Base-by-base conservation (phyloP, 805 yeast species). In the Nakazawaea molendinolei region DNA sequence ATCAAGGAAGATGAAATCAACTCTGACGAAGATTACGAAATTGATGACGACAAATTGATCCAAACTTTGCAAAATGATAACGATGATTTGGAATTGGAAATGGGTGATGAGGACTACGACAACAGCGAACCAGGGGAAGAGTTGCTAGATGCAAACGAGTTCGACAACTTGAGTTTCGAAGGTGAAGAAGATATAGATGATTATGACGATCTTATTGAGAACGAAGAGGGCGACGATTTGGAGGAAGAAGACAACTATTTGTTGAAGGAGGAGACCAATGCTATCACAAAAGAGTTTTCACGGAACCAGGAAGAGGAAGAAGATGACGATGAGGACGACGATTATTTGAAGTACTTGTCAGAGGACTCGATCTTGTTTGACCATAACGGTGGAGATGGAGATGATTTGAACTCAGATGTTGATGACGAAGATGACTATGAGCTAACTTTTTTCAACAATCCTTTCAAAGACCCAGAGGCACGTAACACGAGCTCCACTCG, bases 1-100 rank as follows among this genome's bases (percentile, higher is more conserved):
- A 56, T 74, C 40, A 64, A 65, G 31, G 77, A 71, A 18, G 49
- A 52, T 19, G 65, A 59, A 14, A 40, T 58, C 8, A 54, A 60
- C 37, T 73, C 81, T 0, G 86, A 77, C 39, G 86, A 75, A 8
- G 89, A 78, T 48, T 77, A 79, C 46, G 79, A 72, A 45, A 66
- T 72, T 41, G 79, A 60, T 43, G 64, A 68, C 31, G 71, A 71
- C 39, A 71, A 66, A 39, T 55, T 65, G 31, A 58, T 67, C 24
- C 57, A 53, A 34, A 56, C 65, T 7, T 45, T 60, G 29, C 57
- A 60, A 39, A 55, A 56, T 23, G 65, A 60, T 46, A 56, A 60
- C 36, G 64, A 60, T 31, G 65, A 60, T 29, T 46, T 60, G 13
- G 65, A 60, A 39, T 58, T 39, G 63, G 61, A n/a, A 49, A 55